Conservation (phyloP, 1,284 basidiomycete genomes). For the Microbotryum scabiosae region DNA sequence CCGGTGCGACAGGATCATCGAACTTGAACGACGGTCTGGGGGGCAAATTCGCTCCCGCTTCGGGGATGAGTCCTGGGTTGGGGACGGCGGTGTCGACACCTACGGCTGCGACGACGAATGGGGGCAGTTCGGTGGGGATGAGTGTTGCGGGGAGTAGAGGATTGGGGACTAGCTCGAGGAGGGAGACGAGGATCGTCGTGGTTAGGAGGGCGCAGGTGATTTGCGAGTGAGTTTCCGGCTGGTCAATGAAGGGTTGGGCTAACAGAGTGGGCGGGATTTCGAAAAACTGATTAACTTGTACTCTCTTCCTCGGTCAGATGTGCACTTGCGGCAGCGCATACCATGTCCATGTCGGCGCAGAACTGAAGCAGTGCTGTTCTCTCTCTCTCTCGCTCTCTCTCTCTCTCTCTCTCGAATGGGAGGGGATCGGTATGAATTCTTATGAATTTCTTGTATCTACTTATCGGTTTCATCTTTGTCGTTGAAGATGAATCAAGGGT, state of each 20-base stretch:
- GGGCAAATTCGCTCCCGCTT: too few species aligned
- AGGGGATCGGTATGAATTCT: too few species aligned
- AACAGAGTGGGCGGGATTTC: too few species aligned
- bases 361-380: too few species aligned
- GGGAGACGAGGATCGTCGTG: slow-evolving; percentile 57
- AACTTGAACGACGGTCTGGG: neutral
- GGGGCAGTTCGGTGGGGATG: slow-evolving; percentile 36
- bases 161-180: slow-evolving; percentile 26
- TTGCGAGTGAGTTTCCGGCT: slow-evolving; percentile 55
- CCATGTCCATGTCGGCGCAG: too few species aligned
- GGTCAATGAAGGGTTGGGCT: too few species aligned
- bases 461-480: too few species aligned
- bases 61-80: neutral
- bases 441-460: too few species aligned
- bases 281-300: too few species aligned
- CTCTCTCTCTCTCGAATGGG: too few species aligned
- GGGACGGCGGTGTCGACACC: slow-evolving; percentile 35
- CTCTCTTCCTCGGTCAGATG: slow-evolving; percentile 9
- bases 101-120: slow-evolving; percentile 43
- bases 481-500: too few species aligned
- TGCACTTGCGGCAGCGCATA: slow-evolving; percentile 22
- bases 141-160: neutral
- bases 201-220: slow-evolving; percentile 72
- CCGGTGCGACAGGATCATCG: neutral
- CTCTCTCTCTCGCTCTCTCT: too few species aligned